Evolutionary conservation across 1,284 basidiomycete genomes (phyloP).

Genomic region (Cutaneotrichosporon curvatum): DNA sequence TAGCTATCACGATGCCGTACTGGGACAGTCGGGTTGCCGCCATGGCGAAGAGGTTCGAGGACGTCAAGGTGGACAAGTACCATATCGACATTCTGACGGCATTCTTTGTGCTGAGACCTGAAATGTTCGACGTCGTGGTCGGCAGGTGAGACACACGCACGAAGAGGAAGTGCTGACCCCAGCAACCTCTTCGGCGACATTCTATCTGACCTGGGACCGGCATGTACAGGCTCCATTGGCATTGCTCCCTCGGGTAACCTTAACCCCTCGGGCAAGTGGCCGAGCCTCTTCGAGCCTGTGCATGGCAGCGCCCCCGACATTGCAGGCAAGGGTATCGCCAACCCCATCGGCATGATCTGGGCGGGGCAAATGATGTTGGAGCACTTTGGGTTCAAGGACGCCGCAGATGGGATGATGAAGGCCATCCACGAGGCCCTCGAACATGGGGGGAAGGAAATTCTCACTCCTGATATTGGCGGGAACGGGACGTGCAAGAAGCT

Average conservation of each 20-base stretch:
- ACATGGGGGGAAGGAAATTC: too few relatives aligned
- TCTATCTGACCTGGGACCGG: slow-evolving; percentile 68
- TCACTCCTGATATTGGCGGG: too few relatives aligned
- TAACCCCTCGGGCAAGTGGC: slow-evolving; percentile 50
- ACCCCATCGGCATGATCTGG: slow-evolving; percentile 53
- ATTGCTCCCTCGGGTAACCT: slow-evolving; percentile 56
- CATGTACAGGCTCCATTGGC: slow-evolving; percentile 55
- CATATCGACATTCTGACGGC: slow-evolving; percentile 51
- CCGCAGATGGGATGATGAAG: too few relatives aligned
- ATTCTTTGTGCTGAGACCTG: slow-evolving; percentile 52
- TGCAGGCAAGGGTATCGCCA: slow-evolving; percentile 67
- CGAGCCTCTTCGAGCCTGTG: slow-evolving; percentile 58
- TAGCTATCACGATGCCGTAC: slow-evolving; percentile 34
- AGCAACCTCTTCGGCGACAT: slow-evolving; percentile 99
- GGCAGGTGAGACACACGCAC: too few relatives aligned
- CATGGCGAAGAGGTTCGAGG: slow-evolving; percentile 52
- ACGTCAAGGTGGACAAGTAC: slow-evolving; percentile 53
- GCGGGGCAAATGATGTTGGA: slow-evolving; percentile 54
- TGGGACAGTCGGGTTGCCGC: slow-evolving; percentile 46
- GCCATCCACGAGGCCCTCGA: too few relatives aligned
- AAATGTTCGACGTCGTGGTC: slow-evolving; percentile 77
- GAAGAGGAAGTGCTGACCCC: too few relatives aligned
- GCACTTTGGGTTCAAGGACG: too few relatives aligned
- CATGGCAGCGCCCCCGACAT: slow-evolving; percentile 85
- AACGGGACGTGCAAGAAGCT: too few relatives aligned